Conservation (phyloP, 2,329 filamentous ascomycete species). For the Cladosporium sp. region DNA sequence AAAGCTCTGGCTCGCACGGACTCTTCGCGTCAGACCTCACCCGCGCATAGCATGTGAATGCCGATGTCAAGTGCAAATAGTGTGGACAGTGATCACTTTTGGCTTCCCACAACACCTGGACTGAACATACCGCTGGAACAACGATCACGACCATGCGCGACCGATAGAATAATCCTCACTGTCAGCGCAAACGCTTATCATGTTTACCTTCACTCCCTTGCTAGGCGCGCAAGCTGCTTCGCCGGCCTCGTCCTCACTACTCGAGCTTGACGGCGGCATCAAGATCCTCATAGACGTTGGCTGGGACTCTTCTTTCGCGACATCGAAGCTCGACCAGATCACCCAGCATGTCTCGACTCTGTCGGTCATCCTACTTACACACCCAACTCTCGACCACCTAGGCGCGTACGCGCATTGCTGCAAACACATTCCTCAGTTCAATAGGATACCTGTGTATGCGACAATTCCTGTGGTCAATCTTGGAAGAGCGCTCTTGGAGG, state of each 20-base stretch:
- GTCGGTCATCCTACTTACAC: slow-evolving; percentile 89
- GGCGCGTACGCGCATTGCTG: slow-evolving; percentile 95
- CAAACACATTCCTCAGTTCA: slow-evolving; percentile 90
- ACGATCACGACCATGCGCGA: slow-evolving; percentile 5
- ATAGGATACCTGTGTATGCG: slow-evolving; percentile 88
- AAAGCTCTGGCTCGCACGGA: not conserved
- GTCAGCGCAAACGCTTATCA: slow-evolving; percentile 40
- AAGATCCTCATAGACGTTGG: slow-evolving; percentile 93
- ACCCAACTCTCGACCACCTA: slow-evolving; percentile 86
- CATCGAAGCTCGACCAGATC: slow-evolving; percentile 74
- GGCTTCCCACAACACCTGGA: not conserved
- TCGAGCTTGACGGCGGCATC: slow-evolving; percentile 94
- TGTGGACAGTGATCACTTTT: not conserved
- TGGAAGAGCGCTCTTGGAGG: slow-evolving; percentile 83
- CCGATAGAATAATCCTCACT: not conserved
- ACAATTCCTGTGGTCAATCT: slow-evolving; percentile 91
- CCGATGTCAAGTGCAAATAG: not conserved
- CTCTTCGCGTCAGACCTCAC: not conserved
- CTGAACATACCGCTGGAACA: not conserved
- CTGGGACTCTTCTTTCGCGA: slow-evolving; percentile 91
- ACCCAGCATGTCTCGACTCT: slow-evolving; percentile 91
- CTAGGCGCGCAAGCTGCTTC: slow-evolving; percentile 87
- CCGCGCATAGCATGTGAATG: slow-evolving; percentile 5
- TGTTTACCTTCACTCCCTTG: slow-evolving; percentile 95
- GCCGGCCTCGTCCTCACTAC: slow-evolving; percentile 84